Base-by-base conservation (phyloP, 202 grass and related monocot species). In the Carex arenaria region DNA sequence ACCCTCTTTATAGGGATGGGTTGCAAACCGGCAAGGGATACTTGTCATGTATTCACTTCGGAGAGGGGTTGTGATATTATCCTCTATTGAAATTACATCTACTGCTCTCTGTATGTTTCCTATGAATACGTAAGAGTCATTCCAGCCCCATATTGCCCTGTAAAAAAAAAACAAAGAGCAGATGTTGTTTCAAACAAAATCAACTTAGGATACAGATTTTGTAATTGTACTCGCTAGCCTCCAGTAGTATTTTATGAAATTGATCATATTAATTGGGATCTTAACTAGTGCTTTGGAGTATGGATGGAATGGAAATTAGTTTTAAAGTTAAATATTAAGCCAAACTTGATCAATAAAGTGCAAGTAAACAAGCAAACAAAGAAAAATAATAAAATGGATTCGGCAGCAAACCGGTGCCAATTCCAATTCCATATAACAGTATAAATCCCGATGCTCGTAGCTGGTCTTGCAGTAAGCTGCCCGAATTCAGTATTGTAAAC, bases 101-200 rank as follows among this genome's bases (percentile, higher is more conserved):
- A 98, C 61, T 53, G 80, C 95, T 85, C 90, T 90, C 54, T 68
- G 83, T 89, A 91, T 90, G 43, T 90, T 98, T 26, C 92, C 92
- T 15, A 94, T 64, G 78, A 94, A 86, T 7, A 98, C 36, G 51
- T 91, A 72, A 0, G 59, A 81, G 56, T 90, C 87, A 36, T 90
- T 90, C 95, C 95, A 94, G 32, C 95, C 88, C 92, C 95, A 98
- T 73, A 94, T 91, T 64, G 90, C 92, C 86, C 95, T 97, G 92
- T n/a, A 74, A 75, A 75, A 23, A 53, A 47, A 47, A 53, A 73
- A 3, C 19, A 52, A 73, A 53, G 20, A 3, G 9, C 1, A 3
- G 22, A 73, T 53, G 19, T 13, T 68, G 4, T 28, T 72, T 73
- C 4, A 73, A 52, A 30, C 45, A 53, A 15, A 13, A 70, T 51